phyloP scores from a whole-genome alignment of 805 yeast genomes.

The Candida nonsorbophila region DNA sequence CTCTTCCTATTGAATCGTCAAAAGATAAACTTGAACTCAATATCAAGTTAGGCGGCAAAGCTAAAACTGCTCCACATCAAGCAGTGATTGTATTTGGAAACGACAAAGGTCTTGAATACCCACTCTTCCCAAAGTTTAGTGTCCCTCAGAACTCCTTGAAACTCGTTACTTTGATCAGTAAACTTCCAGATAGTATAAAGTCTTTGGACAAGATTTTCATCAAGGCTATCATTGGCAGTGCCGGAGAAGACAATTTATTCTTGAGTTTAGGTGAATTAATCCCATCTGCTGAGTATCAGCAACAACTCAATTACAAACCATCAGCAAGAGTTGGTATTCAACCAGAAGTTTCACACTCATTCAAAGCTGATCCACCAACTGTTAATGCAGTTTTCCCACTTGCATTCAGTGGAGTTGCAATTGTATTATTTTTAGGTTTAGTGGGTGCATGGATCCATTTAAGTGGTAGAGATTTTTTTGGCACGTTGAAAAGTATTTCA shows the following conservation, averaged over 20 bases:
- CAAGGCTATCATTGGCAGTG: conserved; percentile 26
- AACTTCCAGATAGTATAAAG: conserved; percentile 33
- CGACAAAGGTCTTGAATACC: conserved; percentile 24
- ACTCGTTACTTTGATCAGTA: conserved; percentile 18
- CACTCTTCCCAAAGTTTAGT: conserved; percentile 25
- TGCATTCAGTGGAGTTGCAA: conserved; percentile 42
- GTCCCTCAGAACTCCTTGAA: conserved; percentile 13
- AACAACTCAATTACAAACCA: conserved; percentile 19
- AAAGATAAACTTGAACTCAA: conserved; percentile 26
- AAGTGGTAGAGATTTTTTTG: conserved; percentile 22
- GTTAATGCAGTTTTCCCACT: conserved; percentile 49
- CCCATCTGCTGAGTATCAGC: conserved; percentile 22
- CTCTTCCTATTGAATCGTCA: conserved; percentile 21
- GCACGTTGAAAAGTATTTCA: conserved; percentile 30
- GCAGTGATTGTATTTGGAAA: conserved; percentile 23
- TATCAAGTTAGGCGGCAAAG: conserved; percentile 16
- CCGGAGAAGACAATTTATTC: conserved; percentile 14
- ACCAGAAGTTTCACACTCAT: conserved; percentile 62
- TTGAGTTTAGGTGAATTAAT: conserved; percentile 24
- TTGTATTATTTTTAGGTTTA: conserved; percentile 36
- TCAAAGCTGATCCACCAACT: conserved; percentile 49
- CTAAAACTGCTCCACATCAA: conserved; percentile 27
- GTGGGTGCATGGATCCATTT: conserved; percentile 37
- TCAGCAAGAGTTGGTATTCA: conserved; percentile 38
- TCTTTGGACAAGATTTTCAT: conserved; percentile 24